These are phyloP conservation scores for Chaetomidium leptoderma DNA, from an alignment of 495 filamentous ascomycete species.

Conservation along the genomic window DNA sequence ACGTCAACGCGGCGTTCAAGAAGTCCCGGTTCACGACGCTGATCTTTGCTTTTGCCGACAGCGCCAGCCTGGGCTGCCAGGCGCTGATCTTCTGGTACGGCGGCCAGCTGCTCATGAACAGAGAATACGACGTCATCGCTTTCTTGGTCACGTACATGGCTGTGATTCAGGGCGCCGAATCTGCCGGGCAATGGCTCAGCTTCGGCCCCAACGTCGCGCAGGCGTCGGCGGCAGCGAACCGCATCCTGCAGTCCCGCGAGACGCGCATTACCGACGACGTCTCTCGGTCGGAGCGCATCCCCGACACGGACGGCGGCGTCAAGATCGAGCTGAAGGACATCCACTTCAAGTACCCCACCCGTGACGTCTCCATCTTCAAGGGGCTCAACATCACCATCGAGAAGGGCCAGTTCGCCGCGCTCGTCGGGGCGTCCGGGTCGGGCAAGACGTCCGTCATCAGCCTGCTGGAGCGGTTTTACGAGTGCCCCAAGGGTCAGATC, in stretches of 20 bases:
- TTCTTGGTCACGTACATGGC: constrained; percentile 49
- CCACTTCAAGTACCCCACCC: constrained; percentile 56
- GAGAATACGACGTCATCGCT: constrained; percentile 36
- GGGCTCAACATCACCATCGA: constrained; percentile 54
- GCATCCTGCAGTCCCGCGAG: constrained; percentile 44
- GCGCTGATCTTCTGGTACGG: constrained; percentile 52
- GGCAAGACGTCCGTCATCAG: constrained; percentile 69
- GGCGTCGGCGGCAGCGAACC: constrained; percentile 42
- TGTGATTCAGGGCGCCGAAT: constrained; percentile 46
- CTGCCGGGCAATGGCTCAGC: constrained; percentile 43
- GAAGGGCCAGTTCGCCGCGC: constrained; percentile 61
- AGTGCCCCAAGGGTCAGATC: constrained; percentile 50
- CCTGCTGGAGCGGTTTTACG: constrained; percentile 62
- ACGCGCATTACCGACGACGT: constrained; percentile 24
- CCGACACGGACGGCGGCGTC: constrained; percentile 43
- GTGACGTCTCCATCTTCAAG: constrained; percentile 49
- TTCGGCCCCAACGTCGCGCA: constrained; percentile 50
- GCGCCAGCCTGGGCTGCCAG: constrained; percentile 41
- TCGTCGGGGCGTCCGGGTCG: constrained; percentile 68
- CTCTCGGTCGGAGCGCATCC: constrained; percentile 24
- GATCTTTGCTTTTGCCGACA: constrained; percentile 45
- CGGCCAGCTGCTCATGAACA: constrained; percentile 35
- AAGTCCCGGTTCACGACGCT: constrained; percentile 44
- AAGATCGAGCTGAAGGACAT: constrained; percentile 55
- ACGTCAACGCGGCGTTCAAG: constrained; percentile 40